Conservation (phyloP, 306 rosid genomes). For the Dalbergia cultrata region DNA sequence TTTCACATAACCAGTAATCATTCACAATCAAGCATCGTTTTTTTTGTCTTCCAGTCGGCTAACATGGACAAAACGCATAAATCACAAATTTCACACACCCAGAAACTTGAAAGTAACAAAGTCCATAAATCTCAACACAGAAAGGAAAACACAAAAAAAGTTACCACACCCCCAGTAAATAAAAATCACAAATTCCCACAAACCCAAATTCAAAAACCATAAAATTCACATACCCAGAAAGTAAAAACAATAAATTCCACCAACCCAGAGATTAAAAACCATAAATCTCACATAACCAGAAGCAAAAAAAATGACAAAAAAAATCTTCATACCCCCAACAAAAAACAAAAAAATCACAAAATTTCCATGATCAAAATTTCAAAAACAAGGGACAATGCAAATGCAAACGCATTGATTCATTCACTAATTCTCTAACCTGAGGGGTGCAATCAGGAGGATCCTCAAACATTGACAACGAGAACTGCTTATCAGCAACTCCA, state of each 20-base stretch:
- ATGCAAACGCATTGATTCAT: background rate
- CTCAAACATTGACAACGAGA: conserved; percentile 80
- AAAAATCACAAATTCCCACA: background rate
- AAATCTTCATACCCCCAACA: background rate
- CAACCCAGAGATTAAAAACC: background rate
- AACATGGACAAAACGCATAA: too few species aligned
- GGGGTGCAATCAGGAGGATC: conserved; percentile 75
- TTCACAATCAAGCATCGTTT: too few species aligned
- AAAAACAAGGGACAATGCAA: background rate
- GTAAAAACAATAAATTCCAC: background rate
- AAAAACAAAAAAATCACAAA: background rate
- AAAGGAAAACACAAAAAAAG: background rate
- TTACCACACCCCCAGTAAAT: background rate
- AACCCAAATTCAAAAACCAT: background rate
- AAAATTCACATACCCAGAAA: background rate
- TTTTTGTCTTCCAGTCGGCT: too few species aligned
- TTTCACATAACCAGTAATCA: background rate
- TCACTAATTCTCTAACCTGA: conserved; percentile 11
- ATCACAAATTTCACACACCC: background rate
- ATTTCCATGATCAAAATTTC: background rate
- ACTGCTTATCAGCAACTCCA: conserved; percentile 92
- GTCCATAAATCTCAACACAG: too few species aligned
- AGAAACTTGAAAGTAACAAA: too few species aligned
- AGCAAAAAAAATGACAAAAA: background rate
- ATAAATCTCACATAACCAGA: background rate